Evolutionary conservation across 371 early-diverging fungal species (phyloP).

Genomic region (Haplosporangium sp.): DNA sequence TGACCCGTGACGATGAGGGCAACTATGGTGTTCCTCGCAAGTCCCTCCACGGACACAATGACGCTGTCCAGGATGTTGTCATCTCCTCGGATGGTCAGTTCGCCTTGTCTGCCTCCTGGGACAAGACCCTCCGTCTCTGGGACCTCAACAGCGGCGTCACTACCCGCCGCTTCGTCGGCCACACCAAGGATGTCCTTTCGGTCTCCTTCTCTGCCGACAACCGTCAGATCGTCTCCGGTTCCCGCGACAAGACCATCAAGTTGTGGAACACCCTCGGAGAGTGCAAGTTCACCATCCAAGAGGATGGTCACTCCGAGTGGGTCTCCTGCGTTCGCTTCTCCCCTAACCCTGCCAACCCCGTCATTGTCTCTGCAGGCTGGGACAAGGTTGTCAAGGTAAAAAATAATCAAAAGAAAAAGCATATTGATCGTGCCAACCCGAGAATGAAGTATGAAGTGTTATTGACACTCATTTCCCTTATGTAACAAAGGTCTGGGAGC

Average conservation of each 20-base stretch:
- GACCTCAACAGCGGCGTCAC: slow-evolving; percentile 94
- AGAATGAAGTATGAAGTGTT: no score
- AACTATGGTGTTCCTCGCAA: slow-evolving; percentile 94
- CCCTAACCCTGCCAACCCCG: slow-evolving; percentile 97
- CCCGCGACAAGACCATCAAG: slow-evolving; percentile 99
- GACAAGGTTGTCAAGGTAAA: slow-evolving; percentile 98
- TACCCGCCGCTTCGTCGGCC: slow-evolving; percentile 96
- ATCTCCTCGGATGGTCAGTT: slow-evolving; percentile 98
- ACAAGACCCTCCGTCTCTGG: slow-evolving; percentile 99
- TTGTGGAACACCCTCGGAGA: slow-evolving; percentile 99
- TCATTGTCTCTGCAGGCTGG: slow-evolving; percentile 98
- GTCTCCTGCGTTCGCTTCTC: slow-evolving; percentile 99
- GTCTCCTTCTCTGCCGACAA: slow-evolving; percentile 99
- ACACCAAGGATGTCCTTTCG: slow-evolving; percentile 97
- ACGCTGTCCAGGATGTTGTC: slow-evolving; percentile 97
- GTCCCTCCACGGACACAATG: slow-evolving; percentile 95
- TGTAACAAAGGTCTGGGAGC: slow-evolving; percentile 93
- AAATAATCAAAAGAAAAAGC: no score
- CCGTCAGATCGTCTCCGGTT: slow-evolving; percentile 98
- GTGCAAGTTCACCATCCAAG: slow-evolving; percentile 96
- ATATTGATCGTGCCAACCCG: no score
- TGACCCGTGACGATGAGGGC: slow-evolving; percentile 88
- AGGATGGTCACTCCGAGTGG: slow-evolving; percentile 98
- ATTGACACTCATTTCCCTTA: no score
- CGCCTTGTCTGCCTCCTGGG: slow-evolving; percentile 98